Base-by-base conservation (phyloP, 2,329 filamentous ascomycete species). In the Monosporascus sp. region DNA sequence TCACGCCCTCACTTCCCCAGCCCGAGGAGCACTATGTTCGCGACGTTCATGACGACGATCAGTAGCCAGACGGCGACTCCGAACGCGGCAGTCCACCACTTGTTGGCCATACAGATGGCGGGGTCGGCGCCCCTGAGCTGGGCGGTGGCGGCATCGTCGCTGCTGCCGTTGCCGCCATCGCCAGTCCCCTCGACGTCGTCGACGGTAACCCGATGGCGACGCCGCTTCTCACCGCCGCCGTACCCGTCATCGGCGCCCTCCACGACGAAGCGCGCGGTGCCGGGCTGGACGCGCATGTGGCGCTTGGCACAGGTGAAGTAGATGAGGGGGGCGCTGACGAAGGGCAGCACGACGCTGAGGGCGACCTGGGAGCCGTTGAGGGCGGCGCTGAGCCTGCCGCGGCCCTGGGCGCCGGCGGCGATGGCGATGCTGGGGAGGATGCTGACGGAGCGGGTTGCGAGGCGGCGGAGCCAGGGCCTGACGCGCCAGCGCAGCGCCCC, bases 341-440 rank as follows among this genome's bases (percentile, higher is more conserved):
- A 92, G 0, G 90, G 90, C 49, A 96, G 68, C 14, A 91, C 88
- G 11, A 92, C 80, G 61, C 85, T 90, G 15, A 96, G 75, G 0
- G 82, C 87, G 6, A 95, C 89, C 69, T 96, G 90, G 3, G 80
- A 86, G 0, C 81, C 90, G 27, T 87, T 89, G 31, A 96, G 73
- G 0, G 90, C 88, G 5, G 79, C 78, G 45, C 84, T 83, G 4
- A 96, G 75, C 0, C 89, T 90, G 0, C 82, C 68, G 22, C 82
- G 80, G 0, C 90, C 90, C 27, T 31, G 27, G 0, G 94, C 83
- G 0, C 89, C 87, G 0, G 81, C 90, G 0, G 90, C 90, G 55
- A 96, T 90, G 64, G 94, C 84, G 68, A 96, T 90, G 54, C 82
- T 86, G 0, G 90, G 90, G 1, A 85, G 85, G 67, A 96, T 91